Evolutionary conservation across 1,139 yeast genomes (phyloP), one percentile per base, ranked within the genome.

Genomic region (Suhomyces maxii): DNA sequence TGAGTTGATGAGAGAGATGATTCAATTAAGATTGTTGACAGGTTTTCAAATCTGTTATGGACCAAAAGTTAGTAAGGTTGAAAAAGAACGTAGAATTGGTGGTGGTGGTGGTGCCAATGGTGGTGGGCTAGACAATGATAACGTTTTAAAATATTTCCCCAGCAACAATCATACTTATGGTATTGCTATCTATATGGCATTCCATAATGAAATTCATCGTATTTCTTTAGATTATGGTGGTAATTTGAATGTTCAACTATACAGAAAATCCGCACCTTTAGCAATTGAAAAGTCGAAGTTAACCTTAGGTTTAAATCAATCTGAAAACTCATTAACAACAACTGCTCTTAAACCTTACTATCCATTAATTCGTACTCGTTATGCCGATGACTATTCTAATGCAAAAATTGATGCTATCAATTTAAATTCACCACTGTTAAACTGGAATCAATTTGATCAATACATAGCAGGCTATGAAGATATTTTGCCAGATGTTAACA

Each of bases 401-500:
- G 77, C 89, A 0, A 72, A 71, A 47, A 76, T 85, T 8, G 83
- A 83, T 53, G 80, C 83, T 4, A 69, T 80, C 14, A 78, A 79
- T 45, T 73, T 72, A 5, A 71, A 73, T 39, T 77, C 87, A 1
- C 68, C 80, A 37, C 72, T 75, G 13, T 80, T 83, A 52, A 90
- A 91, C 53, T 95, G 99, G 99, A 91, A 91, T 57, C 86, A 85
- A 52, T 76, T 90, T 51, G 99, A 95, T 67, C 97, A 90, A 60
- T 77, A 82, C 26, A 66, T 93, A 25, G 97, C 98, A 1, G 99
- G 99, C 0, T 89, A 86, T 63, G 90, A 86, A 34, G 96, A 89
- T 57, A 79, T 82, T 1, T 70, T 77, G 57, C 77, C 80, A 26
- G 75, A 81, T 35, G 77, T 76, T n/a, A 73, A 79, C 43, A 79